A percentile compares a stretch with the other conserved stretches of the same genome.
phyloP scores from a whole-genome alignment of 2,329 filamentous ascomycete genomes.

The Graphiopsis chlorocephala region DNA sequence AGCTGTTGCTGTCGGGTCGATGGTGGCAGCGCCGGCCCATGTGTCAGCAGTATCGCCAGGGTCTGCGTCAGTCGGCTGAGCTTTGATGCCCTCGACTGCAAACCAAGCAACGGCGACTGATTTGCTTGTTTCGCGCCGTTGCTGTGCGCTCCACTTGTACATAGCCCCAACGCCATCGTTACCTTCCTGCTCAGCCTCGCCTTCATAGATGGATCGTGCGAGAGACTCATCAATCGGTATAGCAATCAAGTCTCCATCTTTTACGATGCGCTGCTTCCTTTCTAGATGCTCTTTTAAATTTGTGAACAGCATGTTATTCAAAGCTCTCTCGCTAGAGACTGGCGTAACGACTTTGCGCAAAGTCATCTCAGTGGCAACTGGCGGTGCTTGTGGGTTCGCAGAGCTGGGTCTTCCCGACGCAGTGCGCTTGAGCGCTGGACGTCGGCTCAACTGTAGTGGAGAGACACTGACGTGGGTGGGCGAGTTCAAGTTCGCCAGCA shows the following conservation, averaged over 20 bases:
- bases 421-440: conserved; percentile 42
- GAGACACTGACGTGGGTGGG: conserved; percentile 77
- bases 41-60: conserved; percentile 64
- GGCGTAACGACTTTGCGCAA: conserved; percentile 87
- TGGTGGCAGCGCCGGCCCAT: conserved; percentile 83
- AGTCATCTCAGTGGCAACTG: conserved; percentile 73
- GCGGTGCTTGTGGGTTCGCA: conserved; percentile 50
- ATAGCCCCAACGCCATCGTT: conserved; percentile 17
- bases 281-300: conserved; percentile 89
- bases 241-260: conserved; percentile 82
- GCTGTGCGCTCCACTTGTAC: conserved; percentile 17
- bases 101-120: conserved; percentile 75
- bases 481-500: conserved; percentile 80
- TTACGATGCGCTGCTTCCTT: conserved; percentile 74
- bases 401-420: conserved; percentile 31
- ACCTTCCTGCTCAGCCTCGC: conserved; percentile 70
- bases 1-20: conserved; percentile 81
- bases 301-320: conserved; percentile 82
- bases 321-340: conserved; percentile 75
- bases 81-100: conserved; percentile 71
- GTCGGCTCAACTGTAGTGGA: conserved; percentile 48
- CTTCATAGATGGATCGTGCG: conserved; percentile 76
- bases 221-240: conserved; percentile 85
- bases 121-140: background rate
- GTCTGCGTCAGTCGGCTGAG: conserved; percentile 46